A percentile compares a stretch with the other conserved stretches of the same genome.
phyloP scores from a whole-genome alignment of 495 filamentous ascomycete species.

The Penicillium salamii region DNA sequence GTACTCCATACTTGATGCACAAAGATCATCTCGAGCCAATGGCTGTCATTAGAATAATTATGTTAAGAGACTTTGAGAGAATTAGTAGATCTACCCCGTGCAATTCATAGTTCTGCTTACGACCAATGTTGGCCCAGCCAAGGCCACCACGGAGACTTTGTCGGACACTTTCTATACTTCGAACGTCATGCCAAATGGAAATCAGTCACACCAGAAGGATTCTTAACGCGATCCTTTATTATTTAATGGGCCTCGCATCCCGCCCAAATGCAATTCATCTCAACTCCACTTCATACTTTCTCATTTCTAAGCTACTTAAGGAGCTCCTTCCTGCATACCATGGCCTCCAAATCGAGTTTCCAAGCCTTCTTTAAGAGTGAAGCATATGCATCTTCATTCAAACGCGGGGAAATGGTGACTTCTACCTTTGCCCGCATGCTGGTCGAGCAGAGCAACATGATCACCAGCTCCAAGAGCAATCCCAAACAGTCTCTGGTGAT shows the following conservation, averaged over 20 bases:
- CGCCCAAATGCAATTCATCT: not conserved
- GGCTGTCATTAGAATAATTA: not conserved
- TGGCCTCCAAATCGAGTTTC: conserved; percentile 9
- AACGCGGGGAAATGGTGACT: conserved; percentile 31
- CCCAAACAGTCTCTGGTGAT: conserved; percentile 24
- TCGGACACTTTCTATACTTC: conserved; percentile 29
- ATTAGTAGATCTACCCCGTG: not conserved
- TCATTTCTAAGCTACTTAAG: no score
- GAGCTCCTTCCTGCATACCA: not conserved
- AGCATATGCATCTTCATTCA: conserved; percentile 30
- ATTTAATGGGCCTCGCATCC: not conserved
- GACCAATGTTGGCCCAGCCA: no score
- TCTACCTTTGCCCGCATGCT: conserved; percentile 27
- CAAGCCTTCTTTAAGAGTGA: conserved; percentile 24
- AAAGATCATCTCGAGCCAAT: not conserved
- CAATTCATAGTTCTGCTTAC: no score
- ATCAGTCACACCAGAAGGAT: no score
- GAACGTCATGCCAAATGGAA: no score
- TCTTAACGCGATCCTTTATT: no score
- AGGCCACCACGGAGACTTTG: conserved; percentile 24
- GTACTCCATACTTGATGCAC: not conserved
- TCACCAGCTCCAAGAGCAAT: conserved; percentile 14
- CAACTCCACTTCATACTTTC: not conserved
- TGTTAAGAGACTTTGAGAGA: not conserved
- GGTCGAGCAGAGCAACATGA: conserved; percentile 28